phyloP scores from a whole-genome alignment of 2,329 filamentous ascomycete species.

The Aspergillus fischeri region DNA sequence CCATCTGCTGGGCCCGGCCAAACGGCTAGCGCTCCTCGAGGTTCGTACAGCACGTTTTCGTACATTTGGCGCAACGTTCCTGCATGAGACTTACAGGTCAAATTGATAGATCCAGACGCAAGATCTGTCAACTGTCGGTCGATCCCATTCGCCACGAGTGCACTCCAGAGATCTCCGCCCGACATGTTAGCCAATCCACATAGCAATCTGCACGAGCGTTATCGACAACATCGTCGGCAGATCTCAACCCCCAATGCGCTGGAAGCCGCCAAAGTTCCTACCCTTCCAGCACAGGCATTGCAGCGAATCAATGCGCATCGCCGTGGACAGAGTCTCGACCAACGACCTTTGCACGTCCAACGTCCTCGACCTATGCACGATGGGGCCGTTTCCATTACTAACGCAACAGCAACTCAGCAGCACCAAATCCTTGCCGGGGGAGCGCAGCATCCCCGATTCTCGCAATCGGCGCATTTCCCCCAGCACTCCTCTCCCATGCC shows the following conservation, averaged over 20 bases:
- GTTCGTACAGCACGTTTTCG: slow-evolving; percentile 39
- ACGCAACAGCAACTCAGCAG: slow-evolving; percentile 53
- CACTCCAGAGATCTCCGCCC: slow-evolving; percentile 22
- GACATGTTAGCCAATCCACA: slow-evolving; percentile 76
- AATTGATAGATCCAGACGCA: slow-evolving; percentile 9
- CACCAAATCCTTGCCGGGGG: slow-evolving; percentile 81
- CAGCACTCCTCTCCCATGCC: slow-evolving; percentile 28
- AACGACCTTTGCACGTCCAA: slow-evolving; percentile 56
- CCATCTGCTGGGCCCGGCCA: slow-evolving; percentile 44
- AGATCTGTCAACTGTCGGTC: slow-evolving; percentile 41
- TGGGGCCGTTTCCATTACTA: slow-evolving; percentile 52
- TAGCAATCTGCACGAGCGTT: slow-evolving; percentile 68
- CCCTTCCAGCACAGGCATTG: slow-evolving; percentile 55
- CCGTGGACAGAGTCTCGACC: slow-evolving; percentile 81
- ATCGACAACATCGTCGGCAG: slow-evolving; percentile 78
- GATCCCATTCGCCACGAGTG: slow-evolving; percentile 13
- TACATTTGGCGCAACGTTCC: slow-evolving; percentile 5
- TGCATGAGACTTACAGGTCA: not conserved
- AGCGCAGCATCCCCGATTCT: slow-evolving; percentile 82
- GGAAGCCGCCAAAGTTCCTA: slow-evolving; percentile 67
- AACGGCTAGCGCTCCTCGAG: slow-evolving; percentile 82
- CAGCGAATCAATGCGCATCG: slow-evolving; percentile 61
- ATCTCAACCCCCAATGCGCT: slow-evolving; percentile 77
- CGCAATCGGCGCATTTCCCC: slow-evolving; percentile 64
- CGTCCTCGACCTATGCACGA: slow-evolving; percentile 46